These are phyloP conservation scores for Amaranthus palmeri DNA, from an alignment of 148 eudicot genomes.

Conservation along the genomic window DNA sequence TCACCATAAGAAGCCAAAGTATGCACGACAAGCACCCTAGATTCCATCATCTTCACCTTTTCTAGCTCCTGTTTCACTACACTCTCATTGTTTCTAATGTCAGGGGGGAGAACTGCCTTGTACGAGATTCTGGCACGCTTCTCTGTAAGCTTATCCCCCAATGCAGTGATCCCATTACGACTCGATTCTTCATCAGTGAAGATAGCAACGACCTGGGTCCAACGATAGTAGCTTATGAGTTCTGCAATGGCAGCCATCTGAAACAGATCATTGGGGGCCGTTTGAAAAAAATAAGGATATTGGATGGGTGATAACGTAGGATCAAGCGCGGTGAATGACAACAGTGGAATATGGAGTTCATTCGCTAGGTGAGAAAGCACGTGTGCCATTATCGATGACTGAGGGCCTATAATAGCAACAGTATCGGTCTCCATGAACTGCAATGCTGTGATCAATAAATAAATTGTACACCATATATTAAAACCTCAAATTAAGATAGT, in stretches of 20 bases:
- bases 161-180: conserved; percentile 48
- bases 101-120: conserved; percentile 44
- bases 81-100: conserved; percentile 7
- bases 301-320: conserved; percentile 66
- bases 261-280: conserved; percentile 50
- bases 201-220: conserved; percentile 52
- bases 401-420: conserved; percentile 73
- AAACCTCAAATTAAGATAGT: not conserved
- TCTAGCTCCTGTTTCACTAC: conserved; percentile 31
- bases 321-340: conserved; percentile 59
- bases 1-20: conserved; percentile 35
- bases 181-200: conserved; percentile 58
- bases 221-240: conserved; percentile 40
- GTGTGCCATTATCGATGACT: conserved; percentile 47
- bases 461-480: conserved; percentile 6
- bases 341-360: conserved; percentile 55
- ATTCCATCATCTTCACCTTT: conserved; percentile 46
- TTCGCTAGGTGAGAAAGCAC: conserved; percentile 55
- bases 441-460: conserved; percentile 39
- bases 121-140: conserved; percentile 47
- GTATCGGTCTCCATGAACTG: conserved; percentile 57
- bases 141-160: conserved; percentile 42
- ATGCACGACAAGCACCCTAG: conserved; percentile 54
- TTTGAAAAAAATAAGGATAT: conserved; percentile 53
- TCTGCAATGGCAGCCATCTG: conserved; percentile 77